Evolutionary conservation across 139 green algal genomes (phyloP).

Genomic region (Chlorella sorokiniana): DNA sequence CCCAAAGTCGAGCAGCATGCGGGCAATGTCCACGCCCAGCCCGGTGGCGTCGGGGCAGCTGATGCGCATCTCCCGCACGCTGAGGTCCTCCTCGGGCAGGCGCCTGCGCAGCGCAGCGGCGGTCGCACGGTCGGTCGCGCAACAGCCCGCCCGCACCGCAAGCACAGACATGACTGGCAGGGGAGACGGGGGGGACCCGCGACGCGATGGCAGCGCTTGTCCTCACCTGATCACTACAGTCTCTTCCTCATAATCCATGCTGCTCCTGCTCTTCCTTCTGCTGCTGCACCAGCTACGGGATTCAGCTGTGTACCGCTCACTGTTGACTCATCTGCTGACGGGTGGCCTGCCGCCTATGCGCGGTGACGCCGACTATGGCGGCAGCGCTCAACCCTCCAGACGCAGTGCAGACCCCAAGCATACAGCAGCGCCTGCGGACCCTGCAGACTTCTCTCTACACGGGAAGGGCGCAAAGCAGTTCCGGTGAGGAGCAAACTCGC

Average conservation of each 20-base stretch:
- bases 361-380: too few relatives aligned
- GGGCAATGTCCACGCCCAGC: constrained; percentile 45
- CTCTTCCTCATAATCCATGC: constrained; percentile 31
- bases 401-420: too few relatives aligned
- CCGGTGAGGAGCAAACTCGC: too few relatives aligned
- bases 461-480: too few relatives aligned
- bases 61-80: constrained; percentile 57
- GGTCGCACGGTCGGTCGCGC: too few relatives aligned
- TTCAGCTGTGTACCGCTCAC: too few relatives aligned
- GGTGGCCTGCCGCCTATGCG: too few relatives aligned
- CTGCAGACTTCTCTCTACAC: too few relatives aligned
- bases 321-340: too few relatives aligned
- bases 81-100: constrained; percentile 27
- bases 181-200: not conserved
- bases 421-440: too few relatives aligned
- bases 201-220: not conserved
- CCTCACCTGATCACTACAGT: constrained; percentile 20
- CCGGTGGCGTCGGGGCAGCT: constrained; percentile 62
- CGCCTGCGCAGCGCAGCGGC: constrained; percentile 23
- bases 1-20: constrained; percentile 68
- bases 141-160: not conserved
- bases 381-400: too few relatives aligned
- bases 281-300: too few relatives aligned
- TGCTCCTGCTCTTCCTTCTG: not conserved
- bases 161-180: not conserved